Conservation (phyloP, 441 rosid genomes). For the Raphanus hybrid region DNA sequence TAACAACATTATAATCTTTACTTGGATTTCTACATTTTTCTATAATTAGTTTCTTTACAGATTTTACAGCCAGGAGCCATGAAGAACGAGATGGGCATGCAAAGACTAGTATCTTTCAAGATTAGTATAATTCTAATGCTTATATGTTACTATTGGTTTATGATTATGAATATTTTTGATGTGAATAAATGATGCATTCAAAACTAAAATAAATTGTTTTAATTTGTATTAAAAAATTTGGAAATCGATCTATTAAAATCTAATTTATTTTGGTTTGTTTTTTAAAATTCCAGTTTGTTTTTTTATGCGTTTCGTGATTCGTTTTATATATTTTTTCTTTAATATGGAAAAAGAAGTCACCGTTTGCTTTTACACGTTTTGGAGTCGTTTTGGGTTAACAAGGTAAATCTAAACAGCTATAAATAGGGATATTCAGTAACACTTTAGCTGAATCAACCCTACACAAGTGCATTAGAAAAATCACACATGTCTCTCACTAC, state of each 20-base stretch:
- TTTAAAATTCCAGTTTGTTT: not conserved
- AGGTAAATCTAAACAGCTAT: not conserved
- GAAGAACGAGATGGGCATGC: not conserved
- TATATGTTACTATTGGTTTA: not conserved
- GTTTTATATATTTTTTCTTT: not conserved
- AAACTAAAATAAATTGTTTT: not conserved
- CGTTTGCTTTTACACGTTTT: not conserved
- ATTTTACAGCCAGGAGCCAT: conserved; percentile 12
- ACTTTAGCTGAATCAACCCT: not conserved
- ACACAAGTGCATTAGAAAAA: not conserved
- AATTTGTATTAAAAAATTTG: not conserved
- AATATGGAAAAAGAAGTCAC: not conserved
- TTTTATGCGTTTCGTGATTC: not conserved
- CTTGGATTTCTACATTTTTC: conserved; percentile 17
- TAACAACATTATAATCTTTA: not conserved
- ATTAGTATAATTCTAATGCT: not conserved
- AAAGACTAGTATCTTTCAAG: too few relatives aligned
- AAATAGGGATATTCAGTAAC: not conserved
- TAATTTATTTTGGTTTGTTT: not conserved
- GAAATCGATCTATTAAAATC: not conserved
- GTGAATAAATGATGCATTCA: not conserved
- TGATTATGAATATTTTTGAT: not conserved
- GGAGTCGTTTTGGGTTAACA: not conserved
- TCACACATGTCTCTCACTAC: conserved; percentile 9
- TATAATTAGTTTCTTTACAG: not conserved